phyloP scores from a whole-genome alignment of 1,284 basidiomycete genomes.

The Athelia psychrophila region DNA sequence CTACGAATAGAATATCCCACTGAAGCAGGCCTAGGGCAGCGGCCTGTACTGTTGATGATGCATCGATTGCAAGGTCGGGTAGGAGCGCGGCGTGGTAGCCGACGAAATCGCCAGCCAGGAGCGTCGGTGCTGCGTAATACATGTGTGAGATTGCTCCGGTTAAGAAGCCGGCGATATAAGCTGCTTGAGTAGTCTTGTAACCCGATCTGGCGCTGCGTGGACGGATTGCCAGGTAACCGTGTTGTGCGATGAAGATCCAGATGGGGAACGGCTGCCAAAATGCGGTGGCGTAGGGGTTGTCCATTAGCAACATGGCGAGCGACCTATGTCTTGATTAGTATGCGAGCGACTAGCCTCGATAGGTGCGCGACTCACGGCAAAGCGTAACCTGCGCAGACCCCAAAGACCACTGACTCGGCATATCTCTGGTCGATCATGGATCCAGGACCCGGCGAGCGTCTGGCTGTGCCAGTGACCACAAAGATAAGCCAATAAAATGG shows the following conservation, averaged over 20 bases:
- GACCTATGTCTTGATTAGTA: not conserved
- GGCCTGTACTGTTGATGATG: not conserved
- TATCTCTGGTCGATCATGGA: conserved; percentile 31
- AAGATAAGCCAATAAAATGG: conserved; percentile 42
- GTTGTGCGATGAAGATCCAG: conserved; percentile 27
- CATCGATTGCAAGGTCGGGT: not conserved
- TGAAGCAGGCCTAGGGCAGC: not conserved
- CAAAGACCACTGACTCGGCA: conserved; percentile 43
- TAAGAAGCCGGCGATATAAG: conserved; percentile 33
- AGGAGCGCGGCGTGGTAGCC: too few relatives aligned
- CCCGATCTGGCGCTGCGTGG: conserved; percentile 28
- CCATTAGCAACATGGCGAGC: conserved; percentile 29
- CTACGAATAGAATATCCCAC: not conserved
- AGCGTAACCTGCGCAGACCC: conserved; percentile 31
- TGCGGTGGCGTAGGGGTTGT: conserved; percentile 33
- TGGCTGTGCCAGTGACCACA: conserved; percentile 28
- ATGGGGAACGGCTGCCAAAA: conserved; percentile 46
- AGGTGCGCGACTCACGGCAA: conserved; percentile 24
- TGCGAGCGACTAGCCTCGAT: too few relatives aligned
- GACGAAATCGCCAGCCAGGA: too few relatives aligned
- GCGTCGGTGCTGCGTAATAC: not conserved
- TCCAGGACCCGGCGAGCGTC: not conserved
- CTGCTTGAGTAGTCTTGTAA: conserved; percentile 30
- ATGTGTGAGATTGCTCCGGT: conserved; percentile 34
- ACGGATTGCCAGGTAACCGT: conserved; percentile 20